Evolutionary conservation across 2,329 filamentous ascomycete species (phyloP).

Genomic region (Leptographium radiaticola): DNA sequence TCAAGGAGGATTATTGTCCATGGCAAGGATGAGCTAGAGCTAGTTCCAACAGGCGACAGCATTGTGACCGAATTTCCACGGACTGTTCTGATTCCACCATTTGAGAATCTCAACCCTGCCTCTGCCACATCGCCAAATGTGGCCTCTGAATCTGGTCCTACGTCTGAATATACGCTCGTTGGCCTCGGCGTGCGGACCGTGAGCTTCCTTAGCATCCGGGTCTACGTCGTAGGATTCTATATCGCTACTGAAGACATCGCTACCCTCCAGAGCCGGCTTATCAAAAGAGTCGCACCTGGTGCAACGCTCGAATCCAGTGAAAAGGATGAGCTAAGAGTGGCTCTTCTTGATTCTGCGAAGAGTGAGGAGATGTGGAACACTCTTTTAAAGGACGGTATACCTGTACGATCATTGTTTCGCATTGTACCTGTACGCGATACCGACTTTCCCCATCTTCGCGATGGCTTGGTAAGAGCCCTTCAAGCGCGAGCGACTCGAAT

Average conservation of each 20-base stretch:
- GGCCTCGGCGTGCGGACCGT: constrained; percentile 82
- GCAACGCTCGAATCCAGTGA: constrained; percentile 75
- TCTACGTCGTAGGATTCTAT: constrained; percentile 92
- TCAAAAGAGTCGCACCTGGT: constrained; percentile 60
- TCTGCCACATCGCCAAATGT: not conserved
- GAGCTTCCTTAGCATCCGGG: constrained; percentile 77
- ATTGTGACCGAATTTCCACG: constrained; percentile 71
- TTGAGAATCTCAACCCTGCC: constrained; percentile 9
- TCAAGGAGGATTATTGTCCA: constrained; percentile 42
- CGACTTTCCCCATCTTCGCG: constrained; percentile 82
- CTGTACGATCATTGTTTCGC: constrained; percentile 62
- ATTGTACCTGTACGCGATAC: constrained; percentile 88
- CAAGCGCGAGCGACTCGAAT: constrained; percentile 49
- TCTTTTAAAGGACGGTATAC: constrained; percentile 50
- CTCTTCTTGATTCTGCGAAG: constrained; percentile 55
- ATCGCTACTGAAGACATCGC: constrained; percentile 73
- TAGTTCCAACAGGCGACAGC: constrained; percentile 69
- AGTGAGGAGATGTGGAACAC: constrained; percentile 64
- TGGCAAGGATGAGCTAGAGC: constrained; percentile 55
- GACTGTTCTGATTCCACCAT: constrained; percentile 48
- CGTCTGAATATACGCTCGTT: constrained; percentile 69
- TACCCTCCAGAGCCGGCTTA: constrained; percentile 62
- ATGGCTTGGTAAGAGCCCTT: constrained; percentile 81
- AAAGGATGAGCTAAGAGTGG: constrained; percentile 56
- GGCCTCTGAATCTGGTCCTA: not conserved